Conservation (phyloP, 2,329 filamentous ascomycete species). For the Rhynchosporium secalis region DNA sequence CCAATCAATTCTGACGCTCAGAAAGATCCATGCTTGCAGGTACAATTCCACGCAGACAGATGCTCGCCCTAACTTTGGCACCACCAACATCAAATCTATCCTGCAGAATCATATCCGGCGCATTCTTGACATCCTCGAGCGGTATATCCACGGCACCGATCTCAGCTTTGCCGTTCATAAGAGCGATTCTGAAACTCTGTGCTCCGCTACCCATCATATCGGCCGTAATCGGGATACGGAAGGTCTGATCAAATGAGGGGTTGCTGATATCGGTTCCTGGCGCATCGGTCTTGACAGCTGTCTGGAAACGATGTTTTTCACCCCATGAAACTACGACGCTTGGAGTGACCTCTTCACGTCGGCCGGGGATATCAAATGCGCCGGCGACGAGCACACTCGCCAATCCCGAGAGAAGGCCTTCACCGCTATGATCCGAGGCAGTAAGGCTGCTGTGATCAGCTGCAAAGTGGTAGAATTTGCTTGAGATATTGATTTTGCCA, state of each 20-base stretch:
- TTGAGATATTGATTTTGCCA: slow-evolving; percentile 15
- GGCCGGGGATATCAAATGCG: slow-evolving; percentile 17
- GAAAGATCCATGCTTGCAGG: slow-evolving; percentile 15
- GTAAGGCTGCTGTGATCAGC: slow-evolving; percentile 17
- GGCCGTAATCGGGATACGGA: slow-evolving; percentile 19
- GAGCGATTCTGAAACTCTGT: slow-evolving; percentile 19
- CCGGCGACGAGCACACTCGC: slow-evolving; percentile 15
- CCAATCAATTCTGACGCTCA: slow-evolving; percentile 11
- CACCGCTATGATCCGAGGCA: slow-evolving; percentile 16
- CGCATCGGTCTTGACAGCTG: slow-evolving; percentile 22
- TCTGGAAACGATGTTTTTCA: slow-evolving; percentile 21
- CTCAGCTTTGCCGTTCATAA: slow-evolving; percentile 20
- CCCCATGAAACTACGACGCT: slow-evolving; percentile 24
- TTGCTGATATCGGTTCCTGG: slow-evolving; percentile 24
- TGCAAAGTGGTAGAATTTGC: slow-evolving; percentile 19
- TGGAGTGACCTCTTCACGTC: slow-evolving; percentile 19
- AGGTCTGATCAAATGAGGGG: slow-evolving; percentile 20
- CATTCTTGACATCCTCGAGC: slow-evolving; percentile 18
- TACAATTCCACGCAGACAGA: slow-evolving; percentile 15
- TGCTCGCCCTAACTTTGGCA: slow-evolving; percentile 19
- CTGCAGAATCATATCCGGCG: slow-evolving; percentile 19
- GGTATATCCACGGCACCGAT: slow-evolving; percentile 16
- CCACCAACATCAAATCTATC: slow-evolving; percentile 22
- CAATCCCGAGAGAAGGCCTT: slow-evolving; percentile 16
- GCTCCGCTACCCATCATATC: slow-evolving; percentile 20